Evolutionary conservation across 768 basidiomycete species (phyloP), one percentile per base, ranked within the genome.

Genomic region (Cystobasidium onofrii): DNA sequence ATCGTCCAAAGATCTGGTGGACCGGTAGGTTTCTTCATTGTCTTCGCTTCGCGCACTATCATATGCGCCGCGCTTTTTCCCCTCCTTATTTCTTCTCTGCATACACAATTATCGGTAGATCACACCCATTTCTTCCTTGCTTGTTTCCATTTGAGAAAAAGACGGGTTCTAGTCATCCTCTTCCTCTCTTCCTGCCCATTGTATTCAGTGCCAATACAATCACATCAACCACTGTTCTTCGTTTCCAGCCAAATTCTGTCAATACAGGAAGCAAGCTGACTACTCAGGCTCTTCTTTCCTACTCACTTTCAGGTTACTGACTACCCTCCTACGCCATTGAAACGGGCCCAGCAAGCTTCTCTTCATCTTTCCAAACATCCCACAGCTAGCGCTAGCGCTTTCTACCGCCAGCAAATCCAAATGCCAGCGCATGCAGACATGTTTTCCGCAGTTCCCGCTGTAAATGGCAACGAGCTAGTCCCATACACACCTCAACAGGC

Each of bases 1-100:
- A 63, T 73, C 63, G 50, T 73, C 1, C 72, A 73, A 41, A 33
- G 72, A 34, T 73, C 72, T 2, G 72, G 72, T 17, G 64, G 64
- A 1, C 72, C 72, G 33, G 64, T 73, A 27, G 61, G 69, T 39
- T 34, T 6, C 1, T 31, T 20, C 25, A 13, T 54, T 55, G 4
- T 17, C 39, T 70, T 20, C 17, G 6, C 25, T 66, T 27, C 6
- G 7, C 31, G 4, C 27, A 18, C 44, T n/a, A n/a, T n/a, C n/a
- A n/a, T n/a, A n/a, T n/a, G n/a, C n/a, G n/a, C n/a, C n/a, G n/a
- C n/a, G n/a, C n/a, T n/a, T n/a, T n/a, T n/a, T n/a, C n/a, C n/a
- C n/a, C n/a, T n/a, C n/a, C n/a, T n/a, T n/a, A n/a, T n/a, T n/a
- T n/a, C n/a, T n/a, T n/a, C n/a, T n/a, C n/a, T n/a, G n/a, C n/a